These are phyloP conservation scores for Sungouiella blattae DNA, from an alignment of 805 yeast genomes.

Conservation along the genomic window DNA sequence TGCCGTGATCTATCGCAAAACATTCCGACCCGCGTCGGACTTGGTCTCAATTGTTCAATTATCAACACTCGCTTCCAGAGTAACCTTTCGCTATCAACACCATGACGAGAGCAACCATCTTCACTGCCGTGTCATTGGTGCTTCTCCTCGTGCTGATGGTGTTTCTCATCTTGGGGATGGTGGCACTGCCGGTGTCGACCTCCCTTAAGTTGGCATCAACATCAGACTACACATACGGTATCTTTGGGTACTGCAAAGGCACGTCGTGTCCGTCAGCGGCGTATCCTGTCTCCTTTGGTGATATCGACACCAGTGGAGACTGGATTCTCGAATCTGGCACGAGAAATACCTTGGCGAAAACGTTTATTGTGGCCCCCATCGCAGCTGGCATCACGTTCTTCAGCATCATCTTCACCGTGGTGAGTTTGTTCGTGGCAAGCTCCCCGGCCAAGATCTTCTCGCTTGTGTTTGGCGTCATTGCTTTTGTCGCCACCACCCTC, in stretches of 20 bases:
- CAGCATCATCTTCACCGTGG: constrained; percentile 21
- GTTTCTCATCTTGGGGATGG: constrained; percentile 55
- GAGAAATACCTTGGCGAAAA: constrained; percentile 50
- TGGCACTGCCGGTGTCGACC: constrained; percentile 57
- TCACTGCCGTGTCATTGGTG: constrained; percentile 40
- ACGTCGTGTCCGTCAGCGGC: constrained; percentile 41
- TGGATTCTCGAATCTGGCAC: constrained; percentile 49
- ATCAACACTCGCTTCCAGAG: no score
- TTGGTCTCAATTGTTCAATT: no score
- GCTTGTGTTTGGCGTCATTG: constrained; percentile 43
- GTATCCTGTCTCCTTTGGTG: constrained; percentile 43
- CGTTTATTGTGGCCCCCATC: constrained; percentile 60
- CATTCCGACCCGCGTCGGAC: no score
- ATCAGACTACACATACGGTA: constrained; percentile 50
- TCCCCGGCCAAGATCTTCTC: constrained; percentile 32
- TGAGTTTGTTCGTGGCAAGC: constrained; percentile 22
- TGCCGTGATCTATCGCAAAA: no score
- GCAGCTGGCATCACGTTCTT: constrained; percentile 61
- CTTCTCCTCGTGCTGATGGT: constrained; percentile 55
- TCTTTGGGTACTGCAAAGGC: constrained; percentile 59
- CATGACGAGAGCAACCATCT: constrained; percentile 6
- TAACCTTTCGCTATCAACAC: no score
- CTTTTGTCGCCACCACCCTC: constrained; percentile 53
- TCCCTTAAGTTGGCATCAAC: constrained; percentile 49
- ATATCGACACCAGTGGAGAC: constrained; percentile 23